Conservation (phyloP, 75 land plant species). For the Cunninghamia lanceolata region DNA sequence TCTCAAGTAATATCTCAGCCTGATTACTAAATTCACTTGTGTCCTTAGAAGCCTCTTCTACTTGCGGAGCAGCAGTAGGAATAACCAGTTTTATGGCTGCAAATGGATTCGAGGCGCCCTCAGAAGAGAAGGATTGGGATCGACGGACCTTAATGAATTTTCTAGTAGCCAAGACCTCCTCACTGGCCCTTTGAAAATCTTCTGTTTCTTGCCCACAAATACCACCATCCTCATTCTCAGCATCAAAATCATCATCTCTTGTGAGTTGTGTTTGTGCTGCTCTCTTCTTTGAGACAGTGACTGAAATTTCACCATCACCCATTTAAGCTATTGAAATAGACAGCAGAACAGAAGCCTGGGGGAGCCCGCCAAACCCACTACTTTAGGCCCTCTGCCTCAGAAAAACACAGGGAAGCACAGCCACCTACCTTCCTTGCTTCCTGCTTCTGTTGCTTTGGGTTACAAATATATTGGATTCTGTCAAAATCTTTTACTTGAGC, state of each 20-base stretch:
- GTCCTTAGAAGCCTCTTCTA: background rate
- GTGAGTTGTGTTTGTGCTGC: slow-evolving; percentile 27
- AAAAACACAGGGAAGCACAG: no score
- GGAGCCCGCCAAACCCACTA: no score
- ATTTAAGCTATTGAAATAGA: slow-evolving; percentile 6
- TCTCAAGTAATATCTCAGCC: background rate
- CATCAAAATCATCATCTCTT: slow-evolving; percentile 39
- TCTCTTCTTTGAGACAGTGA: slow-evolving; percentile 29
- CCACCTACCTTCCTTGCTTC: background rate
- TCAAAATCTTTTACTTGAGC: background rate
- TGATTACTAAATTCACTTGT: background rate
- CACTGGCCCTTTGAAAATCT: slow-evolving; percentile 15
- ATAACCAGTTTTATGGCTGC: slow-evolving; percentile 12
- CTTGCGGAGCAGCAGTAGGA: slow-evolving; percentile 12
- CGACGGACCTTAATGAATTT: slow-evolving; percentile 17
- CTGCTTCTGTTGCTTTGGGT: background rate
- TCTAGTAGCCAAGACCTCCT: slow-evolving; percentile 17
- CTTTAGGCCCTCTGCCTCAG: no score
- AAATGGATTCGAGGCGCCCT: slow-evolving; percentile 16
- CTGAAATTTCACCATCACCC: slow-evolving; percentile 8
- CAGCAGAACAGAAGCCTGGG: no score
- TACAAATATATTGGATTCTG: background rate
- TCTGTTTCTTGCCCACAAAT: slow-evolving; percentile 14
- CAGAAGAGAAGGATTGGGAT: background rate
- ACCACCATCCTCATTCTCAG: slow-evolving; percentile 14